These are phyloP conservation scores for Centella asiatica DNA, from an alignment of 129 eudicot species.

Conservation along the genomic window DNA sequence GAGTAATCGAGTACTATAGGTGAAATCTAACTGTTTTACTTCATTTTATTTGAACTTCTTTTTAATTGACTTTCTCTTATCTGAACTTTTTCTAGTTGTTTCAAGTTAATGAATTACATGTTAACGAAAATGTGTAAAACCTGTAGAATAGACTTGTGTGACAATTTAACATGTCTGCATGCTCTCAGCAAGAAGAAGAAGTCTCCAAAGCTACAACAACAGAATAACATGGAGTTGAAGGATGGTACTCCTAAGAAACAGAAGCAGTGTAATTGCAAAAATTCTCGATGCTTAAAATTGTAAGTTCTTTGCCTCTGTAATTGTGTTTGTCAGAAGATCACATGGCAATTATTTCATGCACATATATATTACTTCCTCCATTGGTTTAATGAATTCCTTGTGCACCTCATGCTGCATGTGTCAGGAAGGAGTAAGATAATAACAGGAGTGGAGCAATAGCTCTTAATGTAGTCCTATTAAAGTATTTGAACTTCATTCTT, in stretches of 20 bases:
- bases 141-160: neutral
- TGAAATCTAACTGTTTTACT: too few species aligned
- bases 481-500: neutral
- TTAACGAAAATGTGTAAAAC: slow-evolving; percentile 1
- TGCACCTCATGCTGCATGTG: neutral
- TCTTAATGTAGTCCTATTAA: neutral
- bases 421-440: too few species aligned
- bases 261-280: slow-evolving; percentile 53
- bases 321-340: neutral
- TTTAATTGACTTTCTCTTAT: too few species aligned
- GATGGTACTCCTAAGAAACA: slow-evolving; percentile 41
- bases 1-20: too few species aligned
- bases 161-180: neutral
- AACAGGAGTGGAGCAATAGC: too few species aligned
- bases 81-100: too few species aligned
- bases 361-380: neutral
- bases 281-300: slow-evolving; percentile 54
- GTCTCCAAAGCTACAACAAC: slow-evolving; percentile 23
- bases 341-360: neutral
- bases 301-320: slow-evolving; percentile 21
- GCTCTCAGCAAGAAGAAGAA: slow-evolving; percentile 24
- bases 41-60: too few species aligned
- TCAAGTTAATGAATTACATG: too few species aligned
- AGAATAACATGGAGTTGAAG: slow-evolving; percentile 21
- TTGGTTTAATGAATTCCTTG: neutral